phyloP scores from a whole-genome alignment of 1,139 yeast species.

The Lodderomyces orthopsilosis region DNA sequence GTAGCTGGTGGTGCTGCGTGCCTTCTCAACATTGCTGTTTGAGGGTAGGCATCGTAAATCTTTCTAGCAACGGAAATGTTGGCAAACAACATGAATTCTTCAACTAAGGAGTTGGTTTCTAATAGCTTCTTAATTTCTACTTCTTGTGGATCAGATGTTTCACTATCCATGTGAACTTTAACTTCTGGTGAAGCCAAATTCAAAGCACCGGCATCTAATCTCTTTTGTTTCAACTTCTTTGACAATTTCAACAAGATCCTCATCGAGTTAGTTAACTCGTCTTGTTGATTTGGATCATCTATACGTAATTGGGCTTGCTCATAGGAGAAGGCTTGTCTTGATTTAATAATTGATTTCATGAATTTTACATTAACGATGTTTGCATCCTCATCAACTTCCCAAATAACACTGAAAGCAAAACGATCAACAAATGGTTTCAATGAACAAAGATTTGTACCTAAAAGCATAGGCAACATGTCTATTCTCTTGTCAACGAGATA shows the following conservation, averaged over 20 bases:
- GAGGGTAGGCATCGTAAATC: conserved; percentile 90
- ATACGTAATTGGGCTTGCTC: conserved; percentile 91
- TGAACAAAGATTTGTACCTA: conserved; percentile 96
- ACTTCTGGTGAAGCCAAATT: conserved; percentile 98
- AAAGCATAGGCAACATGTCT: conserved; percentile 94
- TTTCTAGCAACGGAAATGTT: conserved; percentile 93
- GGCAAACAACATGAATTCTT: conserved; percentile 97
- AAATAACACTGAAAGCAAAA: conserved; percentile 90
- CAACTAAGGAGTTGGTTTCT: conserved; percentile 94
- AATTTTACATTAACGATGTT: conserved; percentile 78
- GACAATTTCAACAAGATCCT: conserved; percentile 75
- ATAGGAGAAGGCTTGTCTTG: conserved; percentile 93
- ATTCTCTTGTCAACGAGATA: conserved; percentile 98
- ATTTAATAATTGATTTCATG: conserved; percentile 85
- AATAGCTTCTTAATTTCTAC: conserved; percentile 86
- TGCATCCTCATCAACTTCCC: conserved; percentile 91
- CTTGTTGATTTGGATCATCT: conserved; percentile 74
- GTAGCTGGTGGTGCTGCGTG: conserved; percentile 96
- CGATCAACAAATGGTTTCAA: conserved; percentile 93
- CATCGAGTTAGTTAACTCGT: conserved; percentile 88
- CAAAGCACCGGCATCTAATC: conserved; percentile 94
- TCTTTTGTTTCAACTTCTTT: conserved; percentile 75
- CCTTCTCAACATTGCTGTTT: conserved; percentile 96
- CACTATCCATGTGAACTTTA: conserved; percentile 94
- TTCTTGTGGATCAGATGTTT: conserved; percentile 94